Conservation (phyloP, 1,284 basidiomycete species). For the Ceratobasidium sp. region DNA sequence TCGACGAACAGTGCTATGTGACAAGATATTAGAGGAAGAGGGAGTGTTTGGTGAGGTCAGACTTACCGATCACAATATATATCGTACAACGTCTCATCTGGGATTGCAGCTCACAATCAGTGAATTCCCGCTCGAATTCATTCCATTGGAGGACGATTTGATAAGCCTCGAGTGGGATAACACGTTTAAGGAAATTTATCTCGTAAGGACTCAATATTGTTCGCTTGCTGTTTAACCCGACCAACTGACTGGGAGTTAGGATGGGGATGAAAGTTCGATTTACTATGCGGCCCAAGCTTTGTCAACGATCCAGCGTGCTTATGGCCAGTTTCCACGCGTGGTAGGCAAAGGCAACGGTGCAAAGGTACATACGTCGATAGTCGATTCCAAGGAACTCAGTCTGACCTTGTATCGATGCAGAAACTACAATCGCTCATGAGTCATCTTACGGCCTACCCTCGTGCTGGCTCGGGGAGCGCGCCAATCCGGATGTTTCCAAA, state of each 20-base stretch:
- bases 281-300: conserved; percentile 90
- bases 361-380: conserved; percentile 61
- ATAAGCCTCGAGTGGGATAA: conserved; percentile 85
- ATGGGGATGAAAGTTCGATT: conserved; percentile 91
- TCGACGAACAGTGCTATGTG: conserved; percentile 83
- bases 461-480: conserved; percentile 50
- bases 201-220: conserved; percentile 57
- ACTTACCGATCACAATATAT: neutral
- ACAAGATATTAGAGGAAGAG: conserved; percentile 84
- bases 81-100: neutral
- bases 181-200: conserved; percentile 84
- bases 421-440: conserved; percentile 31
- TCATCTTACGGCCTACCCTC: conserved; percentile 30
- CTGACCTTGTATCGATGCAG: conserved; percentile 1
- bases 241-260: conserved; percentile 55
- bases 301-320: conserved; percentile 83
- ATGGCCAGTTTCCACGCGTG: conserved; percentile 90
- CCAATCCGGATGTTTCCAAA: conserved; percentile 54
- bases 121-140: conserved; percentile 91
- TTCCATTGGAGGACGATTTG: conserved; percentile 90
- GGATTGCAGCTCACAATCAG: conserved; percentile 63
- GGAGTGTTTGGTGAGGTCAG: conserved; percentile 85
- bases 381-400: neutral
- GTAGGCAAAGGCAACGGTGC: conserved; percentile 94
- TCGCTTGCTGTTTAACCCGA: conserved; percentile 45